A percentile compares a stretch with the other conserved stretches of the same genome.
These are phyloP conservation scores for Fagus sylvatica DNA, from an alignment of 306 rosid genomes.

Conservation along the genomic window DNA sequence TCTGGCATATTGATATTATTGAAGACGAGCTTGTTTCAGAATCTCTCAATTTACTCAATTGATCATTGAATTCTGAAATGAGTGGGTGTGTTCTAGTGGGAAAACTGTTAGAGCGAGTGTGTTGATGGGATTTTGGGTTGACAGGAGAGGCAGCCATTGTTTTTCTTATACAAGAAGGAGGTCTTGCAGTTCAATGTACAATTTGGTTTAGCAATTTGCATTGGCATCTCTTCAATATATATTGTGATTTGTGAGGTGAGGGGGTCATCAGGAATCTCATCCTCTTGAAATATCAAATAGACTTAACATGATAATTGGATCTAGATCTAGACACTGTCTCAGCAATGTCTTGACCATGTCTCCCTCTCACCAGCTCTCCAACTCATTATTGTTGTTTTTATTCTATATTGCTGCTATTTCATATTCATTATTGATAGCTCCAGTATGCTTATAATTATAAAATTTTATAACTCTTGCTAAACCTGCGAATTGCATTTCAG, in stretches of 20 bases:
- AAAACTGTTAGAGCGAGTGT: slow-evolving; percentile 25
- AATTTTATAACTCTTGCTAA: too few relatives aligned
- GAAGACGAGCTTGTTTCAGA: slow-evolving; percentile 21
- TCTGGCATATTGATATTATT: slow-evolving; percentile 15
- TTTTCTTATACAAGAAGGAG: slow-evolving; percentile 1
- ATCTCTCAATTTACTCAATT: slow-evolving; percentile 23
- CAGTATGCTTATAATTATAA: too few relatives aligned
- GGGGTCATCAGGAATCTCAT: slow-evolving; percentile 37
- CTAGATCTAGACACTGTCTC: slow-evolving; percentile 9
- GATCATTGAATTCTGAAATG: slow-evolving; percentile 12
- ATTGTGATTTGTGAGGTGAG: slow-evolving; percentile 10
- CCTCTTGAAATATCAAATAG: slow-evolving; percentile 20
- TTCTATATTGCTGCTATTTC: too few relatives aligned
- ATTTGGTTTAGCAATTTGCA: neutral
- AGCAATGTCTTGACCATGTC: slow-evolving; percentile 24
- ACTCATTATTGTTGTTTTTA: too few relatives aligned
- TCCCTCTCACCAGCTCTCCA: slow-evolving; percentile 26
- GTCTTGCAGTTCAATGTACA: neutral
- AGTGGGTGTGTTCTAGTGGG: slow-evolving; percentile 29
- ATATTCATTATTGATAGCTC: too few relatives aligned
- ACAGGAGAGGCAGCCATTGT: slow-evolving; percentile 10
- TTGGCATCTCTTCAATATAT: slow-evolving; percentile 20
- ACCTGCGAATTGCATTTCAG: too few relatives aligned
- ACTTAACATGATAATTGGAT: slow-evolving; percentile 19
- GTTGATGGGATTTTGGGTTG: slow-evolving; percentile 16